Conservation (phyloP, 257 asterid species). For the Jaltomata sinuosa region DNA sequence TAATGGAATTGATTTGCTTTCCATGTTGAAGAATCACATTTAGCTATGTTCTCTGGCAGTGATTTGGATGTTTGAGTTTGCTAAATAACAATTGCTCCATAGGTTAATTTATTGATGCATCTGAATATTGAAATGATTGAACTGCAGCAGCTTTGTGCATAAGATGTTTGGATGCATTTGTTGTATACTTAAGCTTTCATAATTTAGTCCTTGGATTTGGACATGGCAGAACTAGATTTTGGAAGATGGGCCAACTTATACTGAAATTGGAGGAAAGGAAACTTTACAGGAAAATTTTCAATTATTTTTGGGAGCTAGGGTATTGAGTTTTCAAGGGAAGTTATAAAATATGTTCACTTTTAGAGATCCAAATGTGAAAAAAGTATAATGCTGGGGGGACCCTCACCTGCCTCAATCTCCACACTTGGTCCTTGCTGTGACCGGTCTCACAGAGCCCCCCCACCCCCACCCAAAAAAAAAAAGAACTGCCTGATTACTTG, state of each 20-base stretch:
- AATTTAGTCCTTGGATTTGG: not conserved
- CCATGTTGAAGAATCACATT: not conserved
- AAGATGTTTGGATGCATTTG: not conserved
- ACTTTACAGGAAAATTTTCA: not conserved
- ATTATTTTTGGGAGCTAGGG: not conserved
- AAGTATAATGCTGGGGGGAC: not conserved
- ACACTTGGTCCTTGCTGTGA: not conserved
- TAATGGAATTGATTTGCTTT: not conserved
- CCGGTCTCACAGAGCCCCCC: not conserved
- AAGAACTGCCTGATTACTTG: not conserved
- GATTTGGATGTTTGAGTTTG: not conserved
- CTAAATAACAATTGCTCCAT: not conserved
- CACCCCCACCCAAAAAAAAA: not conserved
- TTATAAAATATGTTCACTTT: not conserved
- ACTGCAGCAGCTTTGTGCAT: not conserved
- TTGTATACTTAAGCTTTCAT: not conserved
- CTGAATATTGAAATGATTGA: not conserved
- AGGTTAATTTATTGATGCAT: not conserved
- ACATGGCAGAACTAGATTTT: not conserved
- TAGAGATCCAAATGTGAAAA: not conserved
- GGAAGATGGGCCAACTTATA: not conserved
- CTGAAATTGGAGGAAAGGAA: not conserved
- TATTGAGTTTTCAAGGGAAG: not conserved
- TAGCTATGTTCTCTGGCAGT: not conserved
- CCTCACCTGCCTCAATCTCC: not conserved